Conservation (phyloP, 495 filamentous ascomycete species). For the Poronia punctata region DNA sequence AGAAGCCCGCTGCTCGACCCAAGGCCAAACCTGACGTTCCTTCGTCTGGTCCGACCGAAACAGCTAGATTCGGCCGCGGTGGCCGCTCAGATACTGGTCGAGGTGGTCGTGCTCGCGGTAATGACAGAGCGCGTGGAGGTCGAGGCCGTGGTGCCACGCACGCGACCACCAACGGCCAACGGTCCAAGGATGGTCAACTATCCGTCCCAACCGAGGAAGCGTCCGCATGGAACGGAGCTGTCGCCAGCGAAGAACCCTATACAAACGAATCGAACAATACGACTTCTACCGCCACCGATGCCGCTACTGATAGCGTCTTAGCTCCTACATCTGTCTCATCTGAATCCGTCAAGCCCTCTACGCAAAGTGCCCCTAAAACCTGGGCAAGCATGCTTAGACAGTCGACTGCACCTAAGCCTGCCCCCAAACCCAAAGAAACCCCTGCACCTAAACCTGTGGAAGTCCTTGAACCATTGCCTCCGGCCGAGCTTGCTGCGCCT, state of each 20-base stretch:
- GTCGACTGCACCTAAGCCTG: slow-evolving; percentile 35
- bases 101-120: slow-evolving; percentile 53
- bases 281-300: slow-evolving; percentile 13
- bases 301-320: slow-evolving; percentile 14
- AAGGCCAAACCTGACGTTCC: slow-evolving; percentile 69
- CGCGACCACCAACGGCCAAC: slow-evolving; percentile 44
- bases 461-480: slow-evolving; percentile 32
- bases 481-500: slow-evolving; percentile 23
- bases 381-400: slow-evolving; percentile 53
- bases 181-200: slow-evolving; percentile 40
- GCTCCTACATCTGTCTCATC: slow-evolving; percentile 16
- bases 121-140: slow-evolving; percentile 23
- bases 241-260: slow-evolving; percentile 29
- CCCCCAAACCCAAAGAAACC: slow-evolving; percentile 39
- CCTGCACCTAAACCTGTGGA: slow-evolving; percentile 34
- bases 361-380: slow-evolving; percentile 38
- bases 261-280: slow-evolving; percentile 18
- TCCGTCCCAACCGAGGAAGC: slow-evolving; percentile 45
- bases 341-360: slow-evolving; percentile 24
- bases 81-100: slow-evolving; percentile 63
- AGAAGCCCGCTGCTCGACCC: slow-evolving; percentile 71
- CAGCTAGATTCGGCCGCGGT: slow-evolving; percentile 47
- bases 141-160: slow-evolving; percentile 58
- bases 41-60: slow-evolving; percentile 45
- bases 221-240: slow-evolving; percentile 28